Conservation (phyloP, 2,329 filamentous ascomycete genomes). For the Verruconis gallopava region DNA sequence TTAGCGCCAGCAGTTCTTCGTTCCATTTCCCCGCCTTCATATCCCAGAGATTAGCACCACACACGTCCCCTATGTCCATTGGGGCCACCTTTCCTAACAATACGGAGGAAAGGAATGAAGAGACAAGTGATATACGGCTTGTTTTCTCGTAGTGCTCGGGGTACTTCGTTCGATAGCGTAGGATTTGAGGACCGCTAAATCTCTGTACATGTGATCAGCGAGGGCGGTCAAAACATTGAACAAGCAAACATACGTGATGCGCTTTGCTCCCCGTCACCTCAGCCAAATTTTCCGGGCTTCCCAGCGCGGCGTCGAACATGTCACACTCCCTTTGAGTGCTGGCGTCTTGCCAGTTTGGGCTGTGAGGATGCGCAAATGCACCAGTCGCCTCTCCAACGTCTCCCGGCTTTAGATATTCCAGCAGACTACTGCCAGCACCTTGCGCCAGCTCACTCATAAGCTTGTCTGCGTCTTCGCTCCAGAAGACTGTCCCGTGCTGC, state of each 20-base stretch:
- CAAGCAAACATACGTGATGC: slow-evolving; percentile 58
- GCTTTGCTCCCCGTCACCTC: slow-evolving; percentile 79
- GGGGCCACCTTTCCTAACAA: slow-evolving; percentile 77
- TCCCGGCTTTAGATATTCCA: slow-evolving; percentile 51
- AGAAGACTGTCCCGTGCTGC: slow-evolving; percentile 96
- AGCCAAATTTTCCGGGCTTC: slow-evolving; percentile 55
- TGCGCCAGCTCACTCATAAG: slow-evolving; percentile 50
- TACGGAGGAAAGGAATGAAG: slow-evolving; percentile 84
- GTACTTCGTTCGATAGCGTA: slow-evolving; percentile 69
- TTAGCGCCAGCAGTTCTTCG: slow-evolving; percentile 59
- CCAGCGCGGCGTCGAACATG: slow-evolving; percentile 63
- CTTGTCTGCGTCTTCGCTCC: slow-evolving; percentile 57
- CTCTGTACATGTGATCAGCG: slow-evolving; percentile 40
- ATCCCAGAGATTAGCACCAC: slow-evolving; percentile 95
- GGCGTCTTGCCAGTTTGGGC: slow-evolving; percentile 96
- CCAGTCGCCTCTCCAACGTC: slow-evolving; percentile 28
- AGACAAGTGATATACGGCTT: slow-evolving; percentile 79
- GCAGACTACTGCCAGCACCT: slow-evolving; percentile 42
- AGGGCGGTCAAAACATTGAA: neutral
- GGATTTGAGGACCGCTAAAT: slow-evolving; percentile 94
- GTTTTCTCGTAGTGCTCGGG: slow-evolving; percentile 73
- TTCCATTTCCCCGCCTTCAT: slow-evolving; percentile 63
- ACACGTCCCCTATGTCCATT: slow-evolving; percentile 87
- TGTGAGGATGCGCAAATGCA: slow-evolving; percentile 72
- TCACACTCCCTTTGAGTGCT: slow-evolving; percentile 90